These are phyloP conservation scores for Lipomyces japonicus DNA, from an alignment of 805 yeast species.

Conservation along the genomic window DNA sequence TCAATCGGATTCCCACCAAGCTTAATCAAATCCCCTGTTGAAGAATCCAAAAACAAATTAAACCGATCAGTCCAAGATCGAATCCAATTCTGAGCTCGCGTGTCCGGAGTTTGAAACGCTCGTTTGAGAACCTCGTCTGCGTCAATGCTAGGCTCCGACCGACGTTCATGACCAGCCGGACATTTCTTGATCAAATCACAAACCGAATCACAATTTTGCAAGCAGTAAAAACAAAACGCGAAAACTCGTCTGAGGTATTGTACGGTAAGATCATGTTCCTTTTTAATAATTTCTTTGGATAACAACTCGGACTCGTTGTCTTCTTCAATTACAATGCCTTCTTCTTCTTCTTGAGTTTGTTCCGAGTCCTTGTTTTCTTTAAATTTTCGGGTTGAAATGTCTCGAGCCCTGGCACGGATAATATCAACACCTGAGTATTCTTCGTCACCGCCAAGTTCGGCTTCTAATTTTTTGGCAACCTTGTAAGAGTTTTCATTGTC, in stretches of 20 bases:
- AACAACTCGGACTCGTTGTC: slow-evolving; percentile 6
- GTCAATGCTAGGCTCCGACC: slow-evolving; percentile 8
- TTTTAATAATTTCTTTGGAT: slow-evolving; percentile 8
- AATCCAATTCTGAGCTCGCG: slow-evolving; percentile 19
- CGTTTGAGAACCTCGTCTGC: slow-evolving; percentile 4
- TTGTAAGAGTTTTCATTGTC: slow-evolving; percentile 11
- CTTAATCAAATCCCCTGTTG: slow-evolving; percentile 9
- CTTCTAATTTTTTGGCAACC: slow-evolving; percentile 18
- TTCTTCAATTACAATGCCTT: slow-evolving; percentile 20
- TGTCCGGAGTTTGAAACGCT: slow-evolving; percentile 6
- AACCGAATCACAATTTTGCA: slow-evolving; percentile 16
- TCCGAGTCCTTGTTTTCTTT: slow-evolving; percentile 8
- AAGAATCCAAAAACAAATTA: slow-evolving; percentile 15
- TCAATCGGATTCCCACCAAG: slow-evolving; percentile 23
- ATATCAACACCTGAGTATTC: slow-evolving; percentile 9
- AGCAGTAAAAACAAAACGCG: slow-evolving; percentile 26
- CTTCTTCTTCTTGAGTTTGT: slow-evolving; percentile 15
- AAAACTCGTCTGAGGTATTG: slow-evolving; percentile 24
- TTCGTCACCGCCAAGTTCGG: slow-evolving; percentile 14
- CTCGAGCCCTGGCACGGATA: slow-evolving; percentile 13
- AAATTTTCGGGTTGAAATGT: slow-evolving; percentile 6
- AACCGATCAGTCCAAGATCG: slow-evolving; percentile 24
- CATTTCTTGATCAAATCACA: slow-evolving; percentile 23
- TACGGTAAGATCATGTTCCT: slow-evolving; percentile 19
- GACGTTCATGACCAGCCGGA: slow-evolving; percentile 24